Conservation (phyloP, 2,329 filamentous ascomycete species). For the Penicillium sclerotigenum region DNA sequence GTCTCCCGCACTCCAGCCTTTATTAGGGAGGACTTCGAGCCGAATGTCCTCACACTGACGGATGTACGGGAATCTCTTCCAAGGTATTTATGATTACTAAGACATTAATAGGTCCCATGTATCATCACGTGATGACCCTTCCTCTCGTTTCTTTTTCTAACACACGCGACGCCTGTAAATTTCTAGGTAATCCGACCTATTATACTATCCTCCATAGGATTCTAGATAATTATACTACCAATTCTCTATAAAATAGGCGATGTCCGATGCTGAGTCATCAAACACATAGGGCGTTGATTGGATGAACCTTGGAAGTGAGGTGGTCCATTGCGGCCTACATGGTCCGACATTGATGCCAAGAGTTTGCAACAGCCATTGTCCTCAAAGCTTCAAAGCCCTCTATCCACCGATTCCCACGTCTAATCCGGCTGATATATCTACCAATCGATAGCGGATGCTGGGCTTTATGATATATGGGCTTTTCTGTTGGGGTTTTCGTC, state of each 20-base stretch:
- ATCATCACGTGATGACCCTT: neutral
- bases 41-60: neutral
- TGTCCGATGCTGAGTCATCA: neutral
- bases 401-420: neutral
- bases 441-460: neutral
- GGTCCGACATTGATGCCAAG: neutral
- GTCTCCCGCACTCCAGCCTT: neutral
- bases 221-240: neutral
- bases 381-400: neutral
- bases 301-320: neutral
- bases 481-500: rapidly evolving
- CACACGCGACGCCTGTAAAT: neutral
- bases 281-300: neutral
- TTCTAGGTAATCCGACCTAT: neutral
- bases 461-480: neutral
- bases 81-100: neutral
- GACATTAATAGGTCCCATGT: neutral
- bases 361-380: neutral
- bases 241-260: neutral
- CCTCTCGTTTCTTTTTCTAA: neutral
- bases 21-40: neutral
- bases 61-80: neutral
- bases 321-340: neutral
- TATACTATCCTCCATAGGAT: neutral
- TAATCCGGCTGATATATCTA: neutral